A percentile compares a stretch with the other conserved stretches of the same genome.
phyloP scores from a whole-genome alignment of 2,329 filamentous ascomycete species.

The Didymella lethalis region DNA sequence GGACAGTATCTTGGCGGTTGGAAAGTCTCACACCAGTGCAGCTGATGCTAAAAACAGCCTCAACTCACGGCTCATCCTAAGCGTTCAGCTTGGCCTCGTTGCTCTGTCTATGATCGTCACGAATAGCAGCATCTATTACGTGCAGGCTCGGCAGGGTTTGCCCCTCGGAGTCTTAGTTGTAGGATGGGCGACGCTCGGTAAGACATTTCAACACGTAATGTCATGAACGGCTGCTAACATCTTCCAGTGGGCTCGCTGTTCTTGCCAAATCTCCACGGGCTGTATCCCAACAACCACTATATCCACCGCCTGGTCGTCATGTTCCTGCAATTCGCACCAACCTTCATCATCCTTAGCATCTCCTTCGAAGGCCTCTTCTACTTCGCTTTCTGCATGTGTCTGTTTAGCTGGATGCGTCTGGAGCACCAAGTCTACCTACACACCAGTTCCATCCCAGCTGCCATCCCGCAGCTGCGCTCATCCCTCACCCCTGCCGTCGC shows the following conservation, averaged over 20 bases:
- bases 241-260: constrained; percentile 74
- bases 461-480: constrained; percentile 27
- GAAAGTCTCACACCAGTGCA: constrained; percentile 45
- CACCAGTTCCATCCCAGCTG: constrained; percentile 24
- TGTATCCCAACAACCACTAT: constrained; percentile 85
- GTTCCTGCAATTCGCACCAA: constrained; percentile 90
- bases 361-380: constrained; percentile 98
- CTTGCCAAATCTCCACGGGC: constrained; percentile 80
- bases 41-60: constrained; percentile 49
- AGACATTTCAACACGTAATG: constrained; percentile 32
- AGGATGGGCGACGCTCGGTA: constrained; percentile 81
- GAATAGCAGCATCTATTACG: constrained; percentile 79
- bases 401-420: constrained; percentile 90
- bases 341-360: constrained; percentile 94
- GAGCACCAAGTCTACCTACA: constrained; percentile 76
- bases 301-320: constrained; percentile 87
- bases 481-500: constrained; percentile 51
- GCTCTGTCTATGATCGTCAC: constrained; percentile 85
- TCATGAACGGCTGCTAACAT: constrained; percentile 20
- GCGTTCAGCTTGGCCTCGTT: constrained; percentile 79
- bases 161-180: constrained; percentile 87
- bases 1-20: constrained; percentile 62
- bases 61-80: constrained; percentile 67
- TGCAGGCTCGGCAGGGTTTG: constrained; percentile 85
- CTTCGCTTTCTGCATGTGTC: constrained; percentile 80